phyloP scores from a whole-genome alignment of 805 yeast species.

The Pichia cabralensis region DNA sequence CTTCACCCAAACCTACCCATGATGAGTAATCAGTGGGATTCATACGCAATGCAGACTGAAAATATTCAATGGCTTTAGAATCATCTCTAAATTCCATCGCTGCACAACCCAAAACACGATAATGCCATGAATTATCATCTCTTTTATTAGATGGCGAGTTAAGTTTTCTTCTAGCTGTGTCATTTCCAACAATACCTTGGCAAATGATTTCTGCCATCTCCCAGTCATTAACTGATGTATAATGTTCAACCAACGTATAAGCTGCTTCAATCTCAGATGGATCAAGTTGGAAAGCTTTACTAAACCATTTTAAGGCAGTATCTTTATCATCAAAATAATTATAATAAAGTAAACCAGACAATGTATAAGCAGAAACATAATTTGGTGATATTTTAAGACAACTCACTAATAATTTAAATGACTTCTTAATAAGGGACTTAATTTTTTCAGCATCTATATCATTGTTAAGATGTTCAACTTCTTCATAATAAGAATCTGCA shows the following conservation, averaged over 20 bases:
- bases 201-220: constrained; percentile 70
- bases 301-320: constrained; percentile 78
- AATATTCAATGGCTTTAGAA: constrained; percentile 76
- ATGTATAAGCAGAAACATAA: constrained; percentile 72
- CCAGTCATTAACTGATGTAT: constrained; percentile 70
- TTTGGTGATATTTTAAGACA: constrained; percentile 56
- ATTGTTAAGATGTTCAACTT: constrained; percentile 13
- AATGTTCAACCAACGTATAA: constrained; percentile 55
- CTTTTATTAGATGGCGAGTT: constrained; percentile 14
- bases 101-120: constrained; percentile 73
- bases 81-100: constrained; percentile 62
- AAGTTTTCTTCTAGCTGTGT: constrained; percentile 39
- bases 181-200: constrained; percentile 53
- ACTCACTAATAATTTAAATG: constrained; percentile 33
- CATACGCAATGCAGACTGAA: constrained; percentile 74
- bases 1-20: constrained; percentile 97
- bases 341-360: constrained; percentile 67
- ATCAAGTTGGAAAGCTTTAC: constrained; percentile 83
- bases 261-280: constrained; percentile 70
- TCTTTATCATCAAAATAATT: constrained; percentile 45
- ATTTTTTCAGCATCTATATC: not conserved
- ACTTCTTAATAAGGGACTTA: not conserved
- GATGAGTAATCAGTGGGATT: constrained; percentile 60
- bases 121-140: constrained; percentile 65
- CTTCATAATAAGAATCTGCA: constrained; percentile 50